Evolutionary conservation across 1,284 basidiomycete species (phyloP).

Genomic region (Irpex sp.): DNA sequence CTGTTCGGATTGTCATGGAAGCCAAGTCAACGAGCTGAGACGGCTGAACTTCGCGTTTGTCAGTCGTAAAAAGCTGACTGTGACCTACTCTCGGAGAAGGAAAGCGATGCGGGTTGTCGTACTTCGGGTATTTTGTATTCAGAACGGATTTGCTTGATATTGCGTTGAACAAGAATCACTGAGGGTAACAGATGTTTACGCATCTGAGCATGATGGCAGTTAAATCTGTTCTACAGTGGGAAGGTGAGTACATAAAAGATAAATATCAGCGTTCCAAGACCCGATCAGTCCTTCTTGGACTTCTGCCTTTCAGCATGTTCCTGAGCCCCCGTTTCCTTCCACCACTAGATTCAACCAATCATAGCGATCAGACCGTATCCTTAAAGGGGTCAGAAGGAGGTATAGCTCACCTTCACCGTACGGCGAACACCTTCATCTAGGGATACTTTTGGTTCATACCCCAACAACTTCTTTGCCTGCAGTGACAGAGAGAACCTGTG

Average conservation of each 20-base stretch:
- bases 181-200: too few species aligned
- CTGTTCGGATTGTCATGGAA: not conserved
- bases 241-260: not conserved
- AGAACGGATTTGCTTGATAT: not conserved
- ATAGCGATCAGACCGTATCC: too few species aligned
- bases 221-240: too few species aligned
- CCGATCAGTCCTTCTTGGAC: not conserved
- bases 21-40: not conserved
- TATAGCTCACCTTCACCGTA: not conserved
- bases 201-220: too few species aligned
- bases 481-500: not conserved
- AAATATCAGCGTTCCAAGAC: not conserved
- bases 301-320: not conserved
- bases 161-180: not conserved
- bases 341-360: not conserved
- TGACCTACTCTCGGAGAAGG: not conserved
- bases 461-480: not conserved
- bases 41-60: not conserved
- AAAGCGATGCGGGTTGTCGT: not conserved
- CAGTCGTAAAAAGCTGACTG: not conserved
- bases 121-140: not conserved
- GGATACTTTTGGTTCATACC: slow-evolving; percentile 4
- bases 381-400: too few species aligned
- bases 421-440: not conserved
- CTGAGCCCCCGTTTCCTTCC: not conserved